Conservation (phyloP, 257 asterid species). For the Paraleonurus japonicus region DNA sequence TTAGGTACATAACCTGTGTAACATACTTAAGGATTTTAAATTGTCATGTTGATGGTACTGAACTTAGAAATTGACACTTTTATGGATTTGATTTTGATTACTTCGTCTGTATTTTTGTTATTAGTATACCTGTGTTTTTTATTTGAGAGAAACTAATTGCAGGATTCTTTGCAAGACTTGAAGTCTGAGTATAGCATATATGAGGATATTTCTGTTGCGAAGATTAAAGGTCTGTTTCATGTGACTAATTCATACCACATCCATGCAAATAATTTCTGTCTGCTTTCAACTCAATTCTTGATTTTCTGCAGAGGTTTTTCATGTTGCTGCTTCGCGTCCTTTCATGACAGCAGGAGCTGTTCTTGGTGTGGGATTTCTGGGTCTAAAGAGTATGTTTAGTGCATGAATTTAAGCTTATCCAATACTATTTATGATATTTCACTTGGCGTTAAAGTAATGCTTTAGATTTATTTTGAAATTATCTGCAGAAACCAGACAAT, state of each 20-base stretch:
- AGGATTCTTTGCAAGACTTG: conserved; percentile 75
- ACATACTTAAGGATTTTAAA: not conserved
- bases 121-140: conserved; percentile 24
- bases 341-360: conserved; percentile 60
- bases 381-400: conserved; percentile 65
- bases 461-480: conserved; percentile 25
- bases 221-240: conserved; percentile 62
- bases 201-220: conserved; percentile 68
- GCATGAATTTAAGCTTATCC: not conserved
- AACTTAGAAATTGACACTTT: not conserved
- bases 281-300: not conserved
- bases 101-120: not conserved
- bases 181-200: conserved; percentile 67
- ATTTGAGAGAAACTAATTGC: conserved; percentile 36
- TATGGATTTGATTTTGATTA: conserved; percentile 11
- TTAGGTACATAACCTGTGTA: conserved; percentile 10
- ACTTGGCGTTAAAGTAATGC: conserved; percentile 18
- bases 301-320: conserved; percentile 63
- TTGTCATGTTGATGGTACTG: conserved; percentile 1
- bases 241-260: conserved; percentile 19
- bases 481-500: conserved; percentile 69
- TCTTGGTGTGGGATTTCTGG: conserved; percentile 63
- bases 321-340: conserved; percentile 67
- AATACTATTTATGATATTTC: conserved; percentile 15
- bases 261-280: conserved; percentile 13